Base-by-base conservation (phyloP, 345 rosid genomes). In the Rhizophora mangle region DNA sequence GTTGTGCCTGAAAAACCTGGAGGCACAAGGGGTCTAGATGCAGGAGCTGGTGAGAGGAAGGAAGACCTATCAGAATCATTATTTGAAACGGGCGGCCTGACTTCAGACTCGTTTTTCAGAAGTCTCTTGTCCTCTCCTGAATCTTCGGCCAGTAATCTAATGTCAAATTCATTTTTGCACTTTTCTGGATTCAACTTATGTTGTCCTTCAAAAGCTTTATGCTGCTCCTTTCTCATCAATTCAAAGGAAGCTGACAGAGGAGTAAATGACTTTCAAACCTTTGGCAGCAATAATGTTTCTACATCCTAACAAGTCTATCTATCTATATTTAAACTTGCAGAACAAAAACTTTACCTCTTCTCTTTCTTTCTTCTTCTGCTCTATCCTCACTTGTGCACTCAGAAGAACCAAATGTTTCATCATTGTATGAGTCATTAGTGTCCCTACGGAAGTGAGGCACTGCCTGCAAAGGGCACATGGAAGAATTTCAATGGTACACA, bases 361-460 rank as follows among this genome's bases (percentile, higher is more conserved):
- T 88, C 76, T 92, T 87, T 79, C 84, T 87, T 81, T 95, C 99
- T 78, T 92, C 99, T 83, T 92, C 99, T 80, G 89, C 91, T 81
- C 88, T 92, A 77, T 90, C 96, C 66, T 90, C 99, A 71, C 78
- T 82, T 16, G 92, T 75, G 78, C 46, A 69, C 54, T 92, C 97
- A 62, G 90, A 83, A 74, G 97, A 86, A 76, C 99, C 98, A 82
- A 95, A 95, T 58, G 99, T 95, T 82, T 95, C 99, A 67, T 95
- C 91, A 78, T 95, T 89, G 63, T 46, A 64, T 1, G 97, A 85
- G 81, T 95, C 97, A 56, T 83, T 83, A 65, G 83, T 72, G 20
- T 84, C 96, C 80, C 90, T 87, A 60, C 94, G 84, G 8, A 76
- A 65, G 76, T 69, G 90, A 68, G 98, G 91, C 57, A 72, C 57